phyloP scores from a whole-genome alignment of 1,284 basidiomycete species.

The Stygiomarasmius scandens region DNA sequence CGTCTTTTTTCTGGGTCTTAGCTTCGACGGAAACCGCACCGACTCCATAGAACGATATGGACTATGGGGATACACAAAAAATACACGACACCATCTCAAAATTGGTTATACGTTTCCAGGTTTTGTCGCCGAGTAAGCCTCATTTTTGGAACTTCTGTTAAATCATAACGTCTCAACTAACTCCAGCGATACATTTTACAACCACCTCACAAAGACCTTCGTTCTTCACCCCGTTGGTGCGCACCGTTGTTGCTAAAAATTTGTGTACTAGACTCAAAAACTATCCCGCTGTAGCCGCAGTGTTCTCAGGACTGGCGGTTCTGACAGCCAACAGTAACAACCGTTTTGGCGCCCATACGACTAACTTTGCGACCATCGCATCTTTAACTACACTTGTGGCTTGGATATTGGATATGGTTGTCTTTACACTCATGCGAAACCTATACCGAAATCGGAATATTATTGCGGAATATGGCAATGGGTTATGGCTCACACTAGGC shows the following conservation, averaged over 20 bases:
- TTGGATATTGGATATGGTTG: neutral
- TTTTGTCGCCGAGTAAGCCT: neutral
- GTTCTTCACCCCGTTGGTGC: conserved; percentile 1
- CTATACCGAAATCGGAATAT: neutral
- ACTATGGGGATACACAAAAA: neutral
- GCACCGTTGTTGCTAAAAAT: neutral
- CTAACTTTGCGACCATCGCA: neutral
- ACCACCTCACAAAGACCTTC: neutral
- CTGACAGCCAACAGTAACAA: too few species aligned
- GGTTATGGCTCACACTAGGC: conserved; percentile 2
- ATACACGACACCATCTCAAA: neutral
- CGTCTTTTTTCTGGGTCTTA: neutral
- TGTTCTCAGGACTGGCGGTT: neutral
- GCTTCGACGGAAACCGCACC: too few species aligned
- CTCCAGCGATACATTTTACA: neutral
- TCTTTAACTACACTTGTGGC: neutral
- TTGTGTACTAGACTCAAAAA: neutral
- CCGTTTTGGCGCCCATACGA: neutral
- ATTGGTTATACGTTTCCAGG: neutral
- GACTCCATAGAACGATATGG: neutral
- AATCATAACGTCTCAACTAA: too few species aligned
- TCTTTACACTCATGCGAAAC: neutral
- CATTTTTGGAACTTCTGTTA: too few species aligned
- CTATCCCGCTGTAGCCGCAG: neutral
- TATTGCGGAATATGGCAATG: conserved; percentile 3